Percentiles rank a stretch among this genome's conserved stretches.
phyloP scores from a whole-genome alignment of 129 eudicot species.

The Flaveria ramosissima region DNA sequence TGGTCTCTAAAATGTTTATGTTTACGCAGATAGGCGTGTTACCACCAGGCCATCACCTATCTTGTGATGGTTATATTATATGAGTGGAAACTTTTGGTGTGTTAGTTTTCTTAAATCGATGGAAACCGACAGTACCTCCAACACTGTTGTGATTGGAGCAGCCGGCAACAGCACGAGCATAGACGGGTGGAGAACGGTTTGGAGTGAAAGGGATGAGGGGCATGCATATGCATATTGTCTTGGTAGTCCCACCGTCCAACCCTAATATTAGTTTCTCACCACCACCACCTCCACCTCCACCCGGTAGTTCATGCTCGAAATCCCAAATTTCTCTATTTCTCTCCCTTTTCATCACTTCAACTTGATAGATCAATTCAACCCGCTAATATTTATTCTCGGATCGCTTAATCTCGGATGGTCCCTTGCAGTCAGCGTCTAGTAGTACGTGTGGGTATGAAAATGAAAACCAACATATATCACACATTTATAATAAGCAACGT shows the following conservation, averaged over 20 bases:
- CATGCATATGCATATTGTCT: conserved; percentile 76
- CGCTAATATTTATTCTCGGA: too few species aligned
- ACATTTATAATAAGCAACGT: conserved; percentile 10
- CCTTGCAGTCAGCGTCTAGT: too few species aligned
- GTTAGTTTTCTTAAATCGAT: too few species aligned
- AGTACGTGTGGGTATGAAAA: not conserved
- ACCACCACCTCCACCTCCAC: conserved; percentile 7
- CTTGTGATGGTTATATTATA: too few species aligned
- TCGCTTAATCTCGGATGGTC: too few species aligned
- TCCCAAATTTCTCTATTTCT: conserved; percentile 71
- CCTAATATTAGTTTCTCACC: conserved; percentile 59
- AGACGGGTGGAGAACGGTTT: conserved; percentile 59
- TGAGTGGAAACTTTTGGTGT: too few species aligned
- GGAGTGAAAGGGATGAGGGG: conserved; percentile 47
- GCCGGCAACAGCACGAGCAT: conserved; percentile 86
- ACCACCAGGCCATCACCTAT: too few species aligned
- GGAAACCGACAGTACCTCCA: conserved; percentile 56
- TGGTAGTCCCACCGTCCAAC: conserved; percentile 75
- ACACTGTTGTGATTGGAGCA: conserved; percentile 95
- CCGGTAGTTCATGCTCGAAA: conserved; percentile 52
- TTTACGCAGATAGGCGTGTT: too few species aligned
- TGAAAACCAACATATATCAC: not conserved
- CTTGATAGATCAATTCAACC: not conserved
- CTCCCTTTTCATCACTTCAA: conserved; percentile 55
- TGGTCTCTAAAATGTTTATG: too few species aligned